A percentile compares a stretch with the other conserved stretches of the same genome.
phyloP scores from a whole-genome alignment of 129 eudicot genomes.

The Mikania micrantha region DNA sequence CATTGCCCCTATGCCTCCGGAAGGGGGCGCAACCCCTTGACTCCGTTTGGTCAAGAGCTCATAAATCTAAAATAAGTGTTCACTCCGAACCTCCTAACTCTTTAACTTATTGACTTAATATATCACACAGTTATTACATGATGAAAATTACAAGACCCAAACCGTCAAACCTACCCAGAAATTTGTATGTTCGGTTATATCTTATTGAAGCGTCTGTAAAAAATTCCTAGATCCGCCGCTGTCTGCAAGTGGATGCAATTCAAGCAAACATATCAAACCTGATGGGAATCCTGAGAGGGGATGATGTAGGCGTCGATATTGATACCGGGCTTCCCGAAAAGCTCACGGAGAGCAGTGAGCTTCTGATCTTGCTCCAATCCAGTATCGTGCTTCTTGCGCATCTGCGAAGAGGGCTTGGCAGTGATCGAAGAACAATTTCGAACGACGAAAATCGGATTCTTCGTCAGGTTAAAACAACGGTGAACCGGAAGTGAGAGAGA shows the following conservation, averaged over 20 bases:
- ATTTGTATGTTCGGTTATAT: too few relatives aligned
- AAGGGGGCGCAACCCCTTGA: too few relatives aligned
- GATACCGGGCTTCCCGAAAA: slow-evolving; percentile 58
- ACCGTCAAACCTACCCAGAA: too few relatives aligned
- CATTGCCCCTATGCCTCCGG: too few relatives aligned
- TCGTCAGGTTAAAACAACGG: slow-evolving; percentile 18
- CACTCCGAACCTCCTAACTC: too few relatives aligned
- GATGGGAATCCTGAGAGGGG: slow-evolving; percentile 99
- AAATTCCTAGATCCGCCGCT: too few relatives aligned
- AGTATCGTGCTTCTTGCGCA: slow-evolving; percentile 28
- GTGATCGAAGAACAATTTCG: slow-evolving; percentile 48
- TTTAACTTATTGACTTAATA: too few relatives aligned
- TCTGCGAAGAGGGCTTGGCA: slow-evolving; percentile 83
- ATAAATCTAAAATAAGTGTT: too few relatives aligned
- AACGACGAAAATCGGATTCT: slow-evolving; percentile 22
- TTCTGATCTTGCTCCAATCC: slow-evolving; percentile 45
- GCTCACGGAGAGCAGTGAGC: slow-evolving; percentile 60
- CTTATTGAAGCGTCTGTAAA: too few relatives aligned
- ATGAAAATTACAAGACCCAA: too few relatives aligned
- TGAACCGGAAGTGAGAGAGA: slow-evolving; percentile 29
- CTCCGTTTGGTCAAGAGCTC: too few relatives aligned
- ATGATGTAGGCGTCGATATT: slow-evolving; percentile 78
- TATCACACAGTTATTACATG: too few relatives aligned
- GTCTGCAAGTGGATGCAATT: background rate
- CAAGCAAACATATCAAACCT: slow-evolving; percentile 33